phyloP scores from a whole-genome alignment of 164 flowering plant species.

The Chloranthus sessilifolius region DNA sequence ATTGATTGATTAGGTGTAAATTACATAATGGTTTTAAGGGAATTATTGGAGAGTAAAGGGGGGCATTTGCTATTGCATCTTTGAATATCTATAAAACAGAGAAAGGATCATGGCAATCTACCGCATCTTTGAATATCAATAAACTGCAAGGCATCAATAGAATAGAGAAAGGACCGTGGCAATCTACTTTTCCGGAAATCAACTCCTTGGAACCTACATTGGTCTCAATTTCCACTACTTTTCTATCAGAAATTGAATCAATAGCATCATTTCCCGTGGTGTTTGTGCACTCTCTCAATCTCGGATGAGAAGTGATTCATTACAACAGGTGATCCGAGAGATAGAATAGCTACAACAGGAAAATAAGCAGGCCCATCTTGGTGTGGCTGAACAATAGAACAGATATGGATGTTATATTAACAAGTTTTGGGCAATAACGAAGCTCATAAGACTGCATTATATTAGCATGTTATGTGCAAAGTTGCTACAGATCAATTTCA shows the following conservation, averaged over 20 bases:
- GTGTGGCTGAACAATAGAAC: slow-evolving; percentile 90
- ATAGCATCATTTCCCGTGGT: slow-evolving; percentile 2
- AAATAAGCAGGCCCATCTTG: slow-evolving; percentile 97
- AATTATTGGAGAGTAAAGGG: too few relatives aligned
- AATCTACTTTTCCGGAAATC: slow-evolving; percentile 5
- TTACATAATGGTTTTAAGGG: too few relatives aligned
- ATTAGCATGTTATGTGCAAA: too few relatives aligned
- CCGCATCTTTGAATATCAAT: slow-evolving; percentile 80
- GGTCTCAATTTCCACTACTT: slow-evolving; percentile 5
- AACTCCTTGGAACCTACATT: slow-evolving; percentile 7
- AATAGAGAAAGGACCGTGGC: slow-evolving; percentile 49
- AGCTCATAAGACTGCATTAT: too few relatives aligned
- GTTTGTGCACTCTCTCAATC: slow-evolving; percentile 20
- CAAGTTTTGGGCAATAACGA: too few relatives aligned
- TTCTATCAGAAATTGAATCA: slow-evolving; percentile 14
- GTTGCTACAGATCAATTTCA: too few relatives aligned
- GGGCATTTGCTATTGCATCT: too few relatives aligned
- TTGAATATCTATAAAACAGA: too few relatives aligned
- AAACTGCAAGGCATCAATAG: slow-evolving; percentile 84
- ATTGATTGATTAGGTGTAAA: too few relatives aligned
- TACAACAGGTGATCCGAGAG: slow-evolving; percentile 83
- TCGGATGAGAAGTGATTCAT: slow-evolving; percentile 83
- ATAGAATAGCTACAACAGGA: slow-evolving; percentile 85
- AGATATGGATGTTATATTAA: too few relatives aligned
- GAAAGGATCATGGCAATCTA: too few relatives aligned